Conservation (phyloP, 148 eudicot species). For the Chenopodium quinoa region DNA sequence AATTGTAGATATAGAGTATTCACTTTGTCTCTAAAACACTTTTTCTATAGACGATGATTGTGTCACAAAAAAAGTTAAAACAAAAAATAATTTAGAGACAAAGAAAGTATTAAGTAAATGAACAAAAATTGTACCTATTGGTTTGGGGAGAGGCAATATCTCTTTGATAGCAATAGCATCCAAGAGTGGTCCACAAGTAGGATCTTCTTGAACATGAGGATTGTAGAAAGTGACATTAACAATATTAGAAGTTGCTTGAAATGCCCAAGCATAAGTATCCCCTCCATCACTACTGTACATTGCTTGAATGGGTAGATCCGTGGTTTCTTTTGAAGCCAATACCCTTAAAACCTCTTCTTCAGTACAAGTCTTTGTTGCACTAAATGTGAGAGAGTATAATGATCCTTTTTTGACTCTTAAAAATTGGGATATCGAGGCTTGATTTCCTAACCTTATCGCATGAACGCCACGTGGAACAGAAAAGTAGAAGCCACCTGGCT, state of each 20-base stretch:
- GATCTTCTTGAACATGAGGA: conserved; percentile 68
- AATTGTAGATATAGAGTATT: too few relatives aligned
- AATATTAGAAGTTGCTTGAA: conserved; percentile 36
- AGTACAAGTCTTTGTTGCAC: conserved; percentile 81
- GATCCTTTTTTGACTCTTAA: conserved; percentile 44
- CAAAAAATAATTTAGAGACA: too few relatives aligned
- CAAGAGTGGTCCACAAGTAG: conserved; percentile 73
- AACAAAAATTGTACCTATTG: conserved; percentile 30
- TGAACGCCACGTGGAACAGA: conserved; percentile 60
- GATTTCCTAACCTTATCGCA: conserved; percentile 64
- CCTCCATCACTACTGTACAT: conserved; percentile 70
- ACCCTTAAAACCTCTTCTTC: conserved; percentile 76
- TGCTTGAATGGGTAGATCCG: conserved; percentile 66
- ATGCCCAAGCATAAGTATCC: conserved; percentile 80
- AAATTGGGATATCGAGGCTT: conserved; percentile 59
- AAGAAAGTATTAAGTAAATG: neutral
- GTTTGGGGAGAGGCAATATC: conserved; percentile 28
- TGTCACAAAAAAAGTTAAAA: too few relatives aligned
- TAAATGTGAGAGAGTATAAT: conserved; percentile 58
- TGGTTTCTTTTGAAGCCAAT: conserved; percentile 26
- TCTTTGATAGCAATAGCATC: conserved; percentile 75
- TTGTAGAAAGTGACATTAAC: conserved; percentile 64
- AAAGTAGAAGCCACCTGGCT: conserved; percentile 75
- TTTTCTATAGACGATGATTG: too few relatives aligned
- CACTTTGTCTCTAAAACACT: too few relatives aligned